Evolutionary conservation across 1,284 basidiomycete genomes (phyloP).

Genomic region (Rhodotorula sp.): DNA sequence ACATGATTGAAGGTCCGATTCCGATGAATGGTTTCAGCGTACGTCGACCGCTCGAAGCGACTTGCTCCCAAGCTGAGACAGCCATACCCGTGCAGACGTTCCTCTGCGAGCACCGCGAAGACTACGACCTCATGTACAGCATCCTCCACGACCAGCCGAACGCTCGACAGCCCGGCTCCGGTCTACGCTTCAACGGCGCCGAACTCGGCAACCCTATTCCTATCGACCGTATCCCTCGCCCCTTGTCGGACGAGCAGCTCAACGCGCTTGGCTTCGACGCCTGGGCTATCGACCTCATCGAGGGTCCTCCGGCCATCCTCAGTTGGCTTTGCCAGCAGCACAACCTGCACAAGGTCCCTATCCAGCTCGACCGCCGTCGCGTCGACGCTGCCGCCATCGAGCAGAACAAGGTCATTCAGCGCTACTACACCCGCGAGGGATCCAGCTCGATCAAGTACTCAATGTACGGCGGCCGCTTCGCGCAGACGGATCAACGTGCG

Average conservation of each 20-base stretch:
- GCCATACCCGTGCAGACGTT: conserved; percentile 61
- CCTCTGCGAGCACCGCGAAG: conserved; percentile 78
- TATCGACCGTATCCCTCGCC: conserved; percentile 51
- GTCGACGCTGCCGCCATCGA: not conserved
- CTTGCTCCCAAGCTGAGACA: not conserved
- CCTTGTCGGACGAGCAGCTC: conserved; percentile 62
- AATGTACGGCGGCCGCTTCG: conserved; percentile 19
- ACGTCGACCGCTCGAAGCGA: conserved; percentile 15
- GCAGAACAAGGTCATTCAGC: not conserved
- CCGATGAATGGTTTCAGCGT: conserved; percentile 63
- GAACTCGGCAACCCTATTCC: conserved; percentile 34
- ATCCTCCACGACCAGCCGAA: conserved; percentile 66
- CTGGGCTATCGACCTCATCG: conserved; percentile 71
- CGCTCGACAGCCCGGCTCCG: conserved; percentile 54
- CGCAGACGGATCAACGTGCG: conserved; percentile 12
- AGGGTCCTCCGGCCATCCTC: conserved; percentile 52
- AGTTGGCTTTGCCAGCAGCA: conserved; percentile 46
- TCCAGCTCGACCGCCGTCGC: conserved; percentile 7
- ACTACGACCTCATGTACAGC: conserved; percentile 63
- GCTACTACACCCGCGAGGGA: conserved; percentile 38
- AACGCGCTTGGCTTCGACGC: conserved; percentile 69
- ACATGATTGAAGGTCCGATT: conserved; percentile 76
- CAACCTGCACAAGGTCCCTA: conserved; percentile 17
- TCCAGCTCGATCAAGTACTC: conserved; percentile 22
- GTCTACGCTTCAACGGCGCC: conserved; percentile 46